Conservation (phyloP, 208 protist genomes). For the Leishmania gerbilli region DNA sequence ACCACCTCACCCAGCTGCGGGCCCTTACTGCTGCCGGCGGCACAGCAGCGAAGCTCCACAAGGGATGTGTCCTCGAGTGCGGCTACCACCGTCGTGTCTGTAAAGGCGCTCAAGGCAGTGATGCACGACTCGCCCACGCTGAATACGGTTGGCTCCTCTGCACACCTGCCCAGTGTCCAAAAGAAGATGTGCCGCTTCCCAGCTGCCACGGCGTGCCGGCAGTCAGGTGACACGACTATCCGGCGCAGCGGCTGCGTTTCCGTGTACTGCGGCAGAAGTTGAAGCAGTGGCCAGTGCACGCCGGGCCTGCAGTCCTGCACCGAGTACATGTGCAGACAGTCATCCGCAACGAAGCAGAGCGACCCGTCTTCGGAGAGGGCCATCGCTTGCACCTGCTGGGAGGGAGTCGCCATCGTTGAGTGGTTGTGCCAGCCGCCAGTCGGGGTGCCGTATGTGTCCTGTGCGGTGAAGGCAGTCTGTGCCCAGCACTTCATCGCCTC, state of each 20-base stretch:
- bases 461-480: constrained; percentile 44
- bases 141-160: constrained; percentile 22
- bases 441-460: constrained; percentile 55
- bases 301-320: constrained; percentile 53
- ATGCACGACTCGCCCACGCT: constrained; percentile 23
- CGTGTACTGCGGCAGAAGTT: constrained; percentile 56
- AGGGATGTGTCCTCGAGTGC: constrained; percentile 43
- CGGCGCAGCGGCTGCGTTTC: constrained; percentile 46
- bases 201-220: constrained; percentile 46
- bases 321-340: constrained; percentile 74
- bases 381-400: constrained; percentile 47
- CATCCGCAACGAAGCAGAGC: constrained; percentile 81
- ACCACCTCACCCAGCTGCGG: constrained; percentile 20
- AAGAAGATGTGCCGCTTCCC: constrained; percentile 51
- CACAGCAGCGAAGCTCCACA: constrained; percentile 42
- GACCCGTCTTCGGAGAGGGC: constrained; percentile 66
- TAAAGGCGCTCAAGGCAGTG: constrained; percentile 63
- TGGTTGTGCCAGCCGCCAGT: constrained; percentile 72
- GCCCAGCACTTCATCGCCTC: constrained; percentile 84
- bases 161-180: constrained; percentile 46
- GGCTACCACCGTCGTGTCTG: constrained; percentile 45
- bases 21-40: neutral
- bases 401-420: constrained; percentile 68
- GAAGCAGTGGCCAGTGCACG: constrained; percentile 54
- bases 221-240: constrained; percentile 40